Evolutionary conservation across 768 basidiomycete species (phyloP), one percentile per base, ranked within the genome.

Genomic region (Kwoniella botswanensis): DNA sequence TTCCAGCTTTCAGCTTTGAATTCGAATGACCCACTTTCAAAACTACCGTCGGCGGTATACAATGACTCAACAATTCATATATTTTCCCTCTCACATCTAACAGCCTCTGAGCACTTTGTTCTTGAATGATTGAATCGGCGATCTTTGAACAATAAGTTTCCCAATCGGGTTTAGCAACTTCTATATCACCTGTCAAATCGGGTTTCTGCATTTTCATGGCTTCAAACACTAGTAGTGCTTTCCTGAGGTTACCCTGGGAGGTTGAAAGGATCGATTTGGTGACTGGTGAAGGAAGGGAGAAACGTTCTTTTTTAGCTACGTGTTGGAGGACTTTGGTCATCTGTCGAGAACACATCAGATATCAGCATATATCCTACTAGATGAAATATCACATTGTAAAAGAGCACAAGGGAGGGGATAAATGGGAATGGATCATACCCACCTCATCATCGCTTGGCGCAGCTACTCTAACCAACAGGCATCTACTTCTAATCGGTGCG

Each of bases 141-240:
- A 98, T 90, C 81, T 94, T 93, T 75, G 90, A 87, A 75, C 95
- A 97, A 81, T 97, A 99, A 12, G 92, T 92, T 83, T 99, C 97
- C 97, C 97, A 99, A 80, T 99, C 97, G n/a, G 97, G 94, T 84
- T 98, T 94, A 15, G 94, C 93, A 67, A 96, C 93, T 43, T 88
- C 87, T 67, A 94, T 84, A 50, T 91, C 85, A 42, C 92, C 92
- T 4, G 89, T 88, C 50, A 96, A 86, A 82, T 94, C 92, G n/a
- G 92, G 91, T 66, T 91, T 93, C 85, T 98, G 96, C 92, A 97
- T 97, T 81, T 94, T 93, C 76, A 98, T 86, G 17, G 97, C 93
- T 83, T 99, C 97, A 58, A 98, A 87, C 46, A 98, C 92, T 26
- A 99, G 88, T 69, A 99, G 86, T 0, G 96, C 97, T 84, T 98